Evolutionary conservation across 306 rosid genomes (phyloP).

Genomic region (Malus orientalis): DNA sequence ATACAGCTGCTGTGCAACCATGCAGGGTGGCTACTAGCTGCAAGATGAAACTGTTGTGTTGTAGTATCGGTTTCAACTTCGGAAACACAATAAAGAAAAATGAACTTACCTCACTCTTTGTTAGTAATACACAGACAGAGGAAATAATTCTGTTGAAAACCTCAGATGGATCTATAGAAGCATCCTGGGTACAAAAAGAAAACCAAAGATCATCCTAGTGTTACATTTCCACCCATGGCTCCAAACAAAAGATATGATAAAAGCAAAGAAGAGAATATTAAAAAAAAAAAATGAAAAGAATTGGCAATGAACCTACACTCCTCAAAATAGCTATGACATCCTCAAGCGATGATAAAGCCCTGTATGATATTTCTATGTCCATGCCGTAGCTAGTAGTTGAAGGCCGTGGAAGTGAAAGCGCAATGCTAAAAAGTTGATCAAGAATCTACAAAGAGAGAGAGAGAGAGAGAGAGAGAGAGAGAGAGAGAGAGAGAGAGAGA

Average conservation of each 20-base stretch:
- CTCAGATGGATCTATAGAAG: slow-evolving; percentile 95
- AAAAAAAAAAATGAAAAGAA: slow-evolving; percentile 2
- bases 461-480: background rate
- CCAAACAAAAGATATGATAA: slow-evolving; percentile 2
- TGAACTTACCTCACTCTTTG: slow-evolving; percentile 70
- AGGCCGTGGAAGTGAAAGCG: slow-evolving; percentile 82
- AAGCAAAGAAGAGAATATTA: background rate
- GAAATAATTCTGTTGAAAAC: slow-evolving; percentile 91
- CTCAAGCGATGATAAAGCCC: slow-evolving; percentile 85
- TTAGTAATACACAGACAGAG: slow-evolving; percentile 69
- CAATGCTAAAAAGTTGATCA: slow-evolving; percentile 84
- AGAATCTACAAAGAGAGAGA: slow-evolving; percentile 42
- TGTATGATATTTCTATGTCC: slow-evolving; percentile 70
- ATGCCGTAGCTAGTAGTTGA: slow-evolving; percentile 49
- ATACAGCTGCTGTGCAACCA: slow-evolving; percentile 75
- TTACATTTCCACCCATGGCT: slow-evolving; percentile 12
- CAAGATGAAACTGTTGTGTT: slow-evolving; percentile 5
- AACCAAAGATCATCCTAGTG: slow-evolving; percentile 7
- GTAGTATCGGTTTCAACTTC: background rate
- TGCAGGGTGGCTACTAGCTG: slow-evolving; percentile 85
- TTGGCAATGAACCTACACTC: slow-evolving; percentile 58
- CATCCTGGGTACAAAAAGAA: slow-evolving; percentile 57
- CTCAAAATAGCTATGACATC: slow-evolving; percentile 91
- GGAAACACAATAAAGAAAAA: background rate
- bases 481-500: background rate